These are phyloP conservation scores for Phellopilus nigrolimitatus DNA, from an alignment of 1,284 basidiomycete species.

Conservation along the genomic window DNA sequence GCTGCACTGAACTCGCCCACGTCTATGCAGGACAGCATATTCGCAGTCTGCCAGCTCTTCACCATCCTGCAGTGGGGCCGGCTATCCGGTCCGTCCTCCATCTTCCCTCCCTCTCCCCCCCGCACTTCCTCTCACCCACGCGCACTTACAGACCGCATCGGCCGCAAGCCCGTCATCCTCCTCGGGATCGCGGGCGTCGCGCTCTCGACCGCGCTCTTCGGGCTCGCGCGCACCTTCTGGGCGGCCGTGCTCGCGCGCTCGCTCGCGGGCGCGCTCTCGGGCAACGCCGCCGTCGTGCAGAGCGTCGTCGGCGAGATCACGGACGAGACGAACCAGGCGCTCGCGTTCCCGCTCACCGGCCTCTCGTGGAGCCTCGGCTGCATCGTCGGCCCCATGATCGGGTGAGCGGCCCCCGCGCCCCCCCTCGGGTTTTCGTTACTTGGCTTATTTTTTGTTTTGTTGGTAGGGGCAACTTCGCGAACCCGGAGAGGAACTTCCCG, in stretches of 20 bases:
- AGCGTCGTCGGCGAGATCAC: slow-evolving; percentile 25
- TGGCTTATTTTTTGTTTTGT: background rate
- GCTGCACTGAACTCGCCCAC: background rate
- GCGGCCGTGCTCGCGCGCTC: slow-evolving; percentile 25
- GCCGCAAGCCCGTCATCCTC: slow-evolving; percentile 30
- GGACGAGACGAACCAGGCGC: slow-evolving; percentile 26
- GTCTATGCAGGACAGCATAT: slow-evolving; percentile 26
- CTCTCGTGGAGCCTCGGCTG: slow-evolving; percentile 24
- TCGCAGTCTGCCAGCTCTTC: slow-evolving; percentile 28
- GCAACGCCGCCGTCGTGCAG: slow-evolving; percentile 26
- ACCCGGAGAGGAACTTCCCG: slow-evolving; percentile 23
- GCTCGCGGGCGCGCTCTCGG: slow-evolving; percentile 27
- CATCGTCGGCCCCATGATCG: slow-evolving; percentile 22
- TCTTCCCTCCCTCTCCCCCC: too few relatives aligned
- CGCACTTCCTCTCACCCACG: too few relatives aligned
- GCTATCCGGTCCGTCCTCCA: slow-evolving; percentile 23
- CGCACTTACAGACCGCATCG: slow-evolving; percentile 28
- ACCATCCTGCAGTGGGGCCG: slow-evolving; percentile 27
- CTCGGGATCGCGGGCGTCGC: slow-evolving; percentile 28
- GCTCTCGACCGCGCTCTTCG: slow-evolving; percentile 27
- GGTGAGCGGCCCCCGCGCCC: slow-evolving; percentile 5
- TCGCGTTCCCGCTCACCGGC: slow-evolving; percentile 25
- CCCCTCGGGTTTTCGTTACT: background rate
- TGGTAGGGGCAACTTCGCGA: slow-evolving; percentile 20
- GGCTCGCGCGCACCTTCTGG: slow-evolving; percentile 26